Evolutionary conservation across 495 filamentous ascomycete species (phyloP), one percentile per base, ranked within the genome.

Genomic region (Talaromyces stipitatus): DNA sequence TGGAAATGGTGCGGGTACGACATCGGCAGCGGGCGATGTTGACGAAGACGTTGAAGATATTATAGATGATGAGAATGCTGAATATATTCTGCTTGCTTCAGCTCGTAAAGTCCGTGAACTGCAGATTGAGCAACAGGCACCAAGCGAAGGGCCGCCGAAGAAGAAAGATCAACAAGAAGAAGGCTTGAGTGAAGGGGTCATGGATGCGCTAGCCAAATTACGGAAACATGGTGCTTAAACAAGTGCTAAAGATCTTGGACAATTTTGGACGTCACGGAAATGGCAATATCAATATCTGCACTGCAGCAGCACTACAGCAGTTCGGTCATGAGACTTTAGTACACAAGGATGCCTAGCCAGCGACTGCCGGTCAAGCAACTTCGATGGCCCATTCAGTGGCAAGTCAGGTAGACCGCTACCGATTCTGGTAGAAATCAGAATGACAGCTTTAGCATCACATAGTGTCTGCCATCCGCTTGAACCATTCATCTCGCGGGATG

Each of bases 141-240:
- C 30, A 36, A 36, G 23, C 16, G 52, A 55, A 26, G 10, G 29
- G n/a, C 23, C 23, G 27, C 14, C 23, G 20, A 43, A 36, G 20
- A 16, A 20, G 20, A 55, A 45, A 4, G 3, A 28, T 22, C 24
- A 9, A 30, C 24, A 28, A 30, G 65, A 72, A 23, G 74, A 76
- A 54, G 65, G 66, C 12, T 65, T 81, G 60, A 76, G 70, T 57
- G 77, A 79, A 54, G 75, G 81, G 10, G 74, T 85, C 28, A 74
- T 80, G 73, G 78, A 79, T 33, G 83, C 84, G 3, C 63, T 86
- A 50, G 72, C 76, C 38, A 85, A 77, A 58, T 62, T 85, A 26
- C 65, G 80, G 50, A 69, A 76, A 54, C 62, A 66, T 2, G 62
- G 62, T 30, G 54, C 45, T 57, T 16, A 29, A 29, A 41, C 12